Base-by-base conservation (phyloP, 768 basidiomycete species). In the Boletus tylopilopsis region DNA sequence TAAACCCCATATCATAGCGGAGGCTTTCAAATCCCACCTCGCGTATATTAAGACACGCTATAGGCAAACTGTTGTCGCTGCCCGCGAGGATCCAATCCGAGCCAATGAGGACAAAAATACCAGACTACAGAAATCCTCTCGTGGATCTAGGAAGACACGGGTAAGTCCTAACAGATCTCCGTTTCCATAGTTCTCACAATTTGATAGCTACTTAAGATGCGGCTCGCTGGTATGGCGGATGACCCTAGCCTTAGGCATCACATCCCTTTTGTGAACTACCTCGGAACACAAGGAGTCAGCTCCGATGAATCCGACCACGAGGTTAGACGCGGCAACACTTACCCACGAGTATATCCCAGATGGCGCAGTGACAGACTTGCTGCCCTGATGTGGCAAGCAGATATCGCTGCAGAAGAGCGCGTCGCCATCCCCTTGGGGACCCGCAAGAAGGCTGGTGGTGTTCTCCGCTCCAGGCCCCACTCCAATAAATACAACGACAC, bases 331-430 rank as follows among this genome's bases (percentile, higher is more conserved):
- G 21, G 9, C 19, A 36, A 36, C 19, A 9, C 4, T 21, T 36
- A 36, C 35, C 35, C 35, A 5, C 19, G 16, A 19, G 19, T 36
- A 10, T 36, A 36, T 21, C 10, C 19, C 19, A 36, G 19, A 36
- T 36, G 35, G 35, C 0, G 19, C 35, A 36, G 8, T 5, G 5
- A 36, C 18, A 36, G 35, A 36, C 19, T 36, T 5, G 11, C 35
- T 10, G 19, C 35, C 19, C 35, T 36, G 12, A 36, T 36, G 35
- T 21, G 35, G 35, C 11, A 29, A 12, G 29, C 2, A 29, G 29
- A 12, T 2, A 2, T 2, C 29, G 10, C 5, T 0, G 1, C 29
- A 11, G 29, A 3, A 12, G 7, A 29, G 1, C 0, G 13, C 6
- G 11, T 29, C 13, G 10, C 29, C 2, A 12, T 29, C 29, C 29